Conservation (phyloP, 805 yeast species). For the Metschnikowia proteae region DNA sequence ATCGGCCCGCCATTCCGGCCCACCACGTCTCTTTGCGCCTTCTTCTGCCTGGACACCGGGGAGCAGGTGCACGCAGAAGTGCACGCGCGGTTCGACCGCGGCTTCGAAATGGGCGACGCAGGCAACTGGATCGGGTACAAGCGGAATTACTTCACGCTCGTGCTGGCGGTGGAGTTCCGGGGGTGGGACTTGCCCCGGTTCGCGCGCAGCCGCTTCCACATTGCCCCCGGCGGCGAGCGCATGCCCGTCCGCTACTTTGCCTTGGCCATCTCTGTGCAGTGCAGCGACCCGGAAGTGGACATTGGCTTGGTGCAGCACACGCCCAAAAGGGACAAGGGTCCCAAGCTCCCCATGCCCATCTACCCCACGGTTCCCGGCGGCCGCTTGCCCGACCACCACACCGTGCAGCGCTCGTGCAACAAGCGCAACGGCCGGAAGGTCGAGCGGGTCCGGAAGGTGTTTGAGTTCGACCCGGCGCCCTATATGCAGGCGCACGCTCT, state of each 20-base stretch:
- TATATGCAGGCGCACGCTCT: not conserved
- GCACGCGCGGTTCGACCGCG: conserved; percentile 23
- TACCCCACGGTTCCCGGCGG: conserved; percentile 55
- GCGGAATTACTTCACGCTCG: conserved; percentile 63
- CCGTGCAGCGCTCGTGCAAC: conserved; percentile 56
- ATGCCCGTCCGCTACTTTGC: conserved; percentile 6
- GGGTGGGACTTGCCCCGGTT: conserved; percentile 17
- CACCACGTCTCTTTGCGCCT: conserved; percentile 1
- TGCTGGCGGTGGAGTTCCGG: conserved; percentile 45
- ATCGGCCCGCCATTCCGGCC: conserved; percentile 50
- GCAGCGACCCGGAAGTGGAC: conserved; percentile 44
- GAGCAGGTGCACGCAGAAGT: conserved; percentile 5
- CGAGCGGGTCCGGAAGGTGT: conserved; percentile 44
- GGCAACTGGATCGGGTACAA: conserved; percentile 62
- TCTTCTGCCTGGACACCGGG: not conserved
- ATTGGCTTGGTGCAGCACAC: conserved; percentile 62
- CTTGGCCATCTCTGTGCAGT: conserved; percentile 49
- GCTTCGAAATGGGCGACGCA: conserved; percentile 18
- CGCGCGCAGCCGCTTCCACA: conserved; percentile 27
- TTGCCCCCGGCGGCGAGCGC: not conserved
- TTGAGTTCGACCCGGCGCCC: conserved; percentile 40
- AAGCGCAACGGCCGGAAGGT: conserved; percentile 52
- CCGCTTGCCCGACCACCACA: conserved; percentile 53
- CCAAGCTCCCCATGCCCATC: conserved; percentile 59
- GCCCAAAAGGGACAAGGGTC: conserved; percentile 70